Evolutionary conservation across 2,329 filamentous ascomycete genomes (phyloP).

Genomic region (Sporothrix schenckii): DNA sequence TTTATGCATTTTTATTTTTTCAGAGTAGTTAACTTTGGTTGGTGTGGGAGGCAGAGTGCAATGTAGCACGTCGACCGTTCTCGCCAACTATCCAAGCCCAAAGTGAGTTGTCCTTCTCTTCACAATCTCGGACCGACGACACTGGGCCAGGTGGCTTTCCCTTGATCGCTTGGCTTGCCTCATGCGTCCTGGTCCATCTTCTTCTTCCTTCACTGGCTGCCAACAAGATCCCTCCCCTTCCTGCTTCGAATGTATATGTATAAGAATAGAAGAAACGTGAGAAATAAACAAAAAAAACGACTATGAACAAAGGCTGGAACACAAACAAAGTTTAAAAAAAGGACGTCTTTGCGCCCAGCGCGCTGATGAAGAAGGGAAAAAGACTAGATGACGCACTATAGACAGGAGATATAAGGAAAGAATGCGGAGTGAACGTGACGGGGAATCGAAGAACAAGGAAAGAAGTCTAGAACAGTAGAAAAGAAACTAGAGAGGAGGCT

Average conservation of each 20-base stretch:
- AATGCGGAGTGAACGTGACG: conserved; percentile 20
- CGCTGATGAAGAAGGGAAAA: conserved; percentile 29
- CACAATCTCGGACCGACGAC: not conserved
- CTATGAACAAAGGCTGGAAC: conserved; percentile 18
- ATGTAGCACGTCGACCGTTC: not conserved
- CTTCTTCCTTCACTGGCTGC: not conserved
- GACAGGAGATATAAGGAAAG: conserved; percentile 25
- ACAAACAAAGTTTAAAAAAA: conserved; percentile 23
- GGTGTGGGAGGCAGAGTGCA: not conserved
- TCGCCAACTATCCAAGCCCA: conserved; percentile 15
- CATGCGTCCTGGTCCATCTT: not conserved
- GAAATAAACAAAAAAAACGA: conserved; percentile 3
- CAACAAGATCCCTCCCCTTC: no score
- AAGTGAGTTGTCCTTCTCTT: not conserved
- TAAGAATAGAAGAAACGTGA: not conserved
- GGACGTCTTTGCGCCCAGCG: conserved; percentile 34
- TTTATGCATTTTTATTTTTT: conserved; percentile 19
- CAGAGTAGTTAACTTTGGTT: not conserved
- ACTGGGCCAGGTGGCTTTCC: not conserved
- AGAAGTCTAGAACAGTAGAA: conserved; percentile 32
- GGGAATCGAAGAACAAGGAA: conserved; percentile 33
- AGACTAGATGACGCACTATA: conserved; percentile 28
- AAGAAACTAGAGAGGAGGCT: not conserved
- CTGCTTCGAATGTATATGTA: conserved; percentile 20
- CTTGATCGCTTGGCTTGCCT: not conserved